Base-by-base conservation (phyloP, 2,329 filamentous ascomycete species). In the Hansfordia pulvinata region DNA sequence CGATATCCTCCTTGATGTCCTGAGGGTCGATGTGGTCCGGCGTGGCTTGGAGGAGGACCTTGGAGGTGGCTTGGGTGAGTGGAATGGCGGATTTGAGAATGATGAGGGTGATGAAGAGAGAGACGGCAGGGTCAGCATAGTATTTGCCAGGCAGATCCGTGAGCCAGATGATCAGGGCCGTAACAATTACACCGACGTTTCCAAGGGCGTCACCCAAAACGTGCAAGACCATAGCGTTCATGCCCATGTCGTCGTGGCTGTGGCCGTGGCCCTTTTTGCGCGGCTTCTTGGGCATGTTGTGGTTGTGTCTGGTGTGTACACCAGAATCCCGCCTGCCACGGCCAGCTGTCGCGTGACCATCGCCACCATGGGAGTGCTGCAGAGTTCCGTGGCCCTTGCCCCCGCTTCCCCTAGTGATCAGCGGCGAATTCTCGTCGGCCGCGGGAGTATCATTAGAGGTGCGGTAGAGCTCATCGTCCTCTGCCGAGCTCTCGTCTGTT, bases 41-140 rank as follows among this genome's bases (percentile, higher is more conserved):
- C 0, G 90, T 93, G 3, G 88, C 90, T 54, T 98, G 90, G 1
- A 98, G 69, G 10, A 98, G 69, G 30, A 98, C 93, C 42, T 90
- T 79, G 26, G 79, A 76, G 5, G 81, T 83, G 17, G 80, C 81
- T 37, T 73, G 69, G 36, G 81, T 86, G 13, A 92, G 69, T 2
- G 83, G 82, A 26, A 90, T 70, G 6, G 80, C 78, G 2, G 80
- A 82, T 37, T 66, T 67, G 32, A 79, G 64, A 33, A 81, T 78
- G 40, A 79, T 79, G 32, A 85, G 54, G 2, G 90, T 94, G 52
- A 98, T 98, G 52, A 96, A 68, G 10, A 98, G 71, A 0, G 90
- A 98, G 32, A 98, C 88, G 11, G 74, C 71, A 0, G 90, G 90
- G 47, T 98, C 90, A 22, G 83, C 78, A 47, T 96, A 96, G 57